These are phyloP conservation scores for Pontederia crassipes DNA, from an alignment of 176 grass and related monocot genomes.

Conservation along the genomic window DNA sequence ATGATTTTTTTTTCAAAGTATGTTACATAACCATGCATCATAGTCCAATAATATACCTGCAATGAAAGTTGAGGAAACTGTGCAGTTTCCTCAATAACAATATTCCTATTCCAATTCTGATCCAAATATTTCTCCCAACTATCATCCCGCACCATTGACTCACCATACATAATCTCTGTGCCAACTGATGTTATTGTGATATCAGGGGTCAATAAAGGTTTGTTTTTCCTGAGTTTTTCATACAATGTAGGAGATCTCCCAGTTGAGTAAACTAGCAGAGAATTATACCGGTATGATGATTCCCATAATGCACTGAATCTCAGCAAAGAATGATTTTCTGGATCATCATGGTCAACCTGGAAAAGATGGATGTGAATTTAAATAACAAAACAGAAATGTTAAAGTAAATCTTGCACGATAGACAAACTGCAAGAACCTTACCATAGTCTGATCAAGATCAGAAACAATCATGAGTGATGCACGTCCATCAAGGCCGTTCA, in stretches of 20 bases:
- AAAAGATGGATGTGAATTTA: background rate
- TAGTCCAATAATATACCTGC: constrained; percentile 40
- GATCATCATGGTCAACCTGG: constrained; percentile 72
- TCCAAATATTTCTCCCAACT: constrained; percentile 61
- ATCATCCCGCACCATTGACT: constrained; percentile 79
- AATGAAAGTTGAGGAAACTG: constrained; percentile 59
- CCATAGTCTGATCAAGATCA: constrained; percentile 97
- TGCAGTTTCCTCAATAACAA: constrained; percentile 74
- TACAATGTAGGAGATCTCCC: constrained; percentile 67
- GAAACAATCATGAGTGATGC: constrained; percentile 92
- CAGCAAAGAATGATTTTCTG: constrained; percentile 58
- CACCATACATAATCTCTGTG: constrained; percentile 79
- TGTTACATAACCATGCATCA: constrained; percentile 1
- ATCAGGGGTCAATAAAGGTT: constrained; percentile 73
- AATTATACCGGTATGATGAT: constrained; percentile 59
- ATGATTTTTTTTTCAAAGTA: background rate
- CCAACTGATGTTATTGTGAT: constrained; percentile 91
- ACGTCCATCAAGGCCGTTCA: constrained; percentile 67
- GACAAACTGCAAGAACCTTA: constrained; percentile 17
- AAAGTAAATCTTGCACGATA: background rate
- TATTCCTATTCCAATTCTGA: constrained; percentile 64
- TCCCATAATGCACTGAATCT: constrained; percentile 66
- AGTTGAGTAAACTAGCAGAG: constrained; percentile 71
- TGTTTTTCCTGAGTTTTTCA: constrained; percentile 46
- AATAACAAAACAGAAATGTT: background rate